A percentile compares a stretch with the other conserved stretches of the same genome.
phyloP scores from a whole-genome alignment of 2,329 filamentous ascomycete species.

The Epichloe typhina region DNA sequence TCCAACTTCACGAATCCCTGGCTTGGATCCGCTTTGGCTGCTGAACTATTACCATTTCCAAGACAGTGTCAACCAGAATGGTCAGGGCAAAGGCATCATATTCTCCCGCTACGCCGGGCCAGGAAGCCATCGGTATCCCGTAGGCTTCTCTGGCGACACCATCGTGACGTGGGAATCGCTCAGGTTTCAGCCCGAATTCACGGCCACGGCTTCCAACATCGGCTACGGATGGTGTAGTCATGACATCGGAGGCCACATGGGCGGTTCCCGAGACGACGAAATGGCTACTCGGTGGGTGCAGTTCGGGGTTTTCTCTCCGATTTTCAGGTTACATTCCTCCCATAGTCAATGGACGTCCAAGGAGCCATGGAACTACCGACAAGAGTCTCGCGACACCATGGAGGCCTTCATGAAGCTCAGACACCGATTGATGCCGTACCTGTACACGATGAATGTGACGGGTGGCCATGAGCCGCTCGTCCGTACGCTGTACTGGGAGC shows the following conservation, averaged over 20 bases:
- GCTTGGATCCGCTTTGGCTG: slow-evolving; percentile 50
- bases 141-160: slow-evolving; percentile 51
- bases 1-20: slow-evolving; percentile 36
- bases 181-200: slow-evolving; percentile 54
- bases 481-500: slow-evolving; percentile 50
- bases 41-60: slow-evolving; percentile 52
- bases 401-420: slow-evolving; percentile 36
- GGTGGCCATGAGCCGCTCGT: slow-evolving; percentile 37
- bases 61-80: slow-evolving; percentile 29
- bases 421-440: slow-evolving; percentile 45
- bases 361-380: slow-evolving; percentile 41
- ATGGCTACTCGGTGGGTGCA: slow-evolving; percentile 49
- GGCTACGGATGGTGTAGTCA: slow-evolving; percentile 59
- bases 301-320: slow-evolving; percentile 45
- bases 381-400: slow-evolving; percentile 32
- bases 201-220: slow-evolving; percentile 51
- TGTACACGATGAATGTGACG: slow-evolving; percentile 42
- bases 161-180: slow-evolving; percentile 47
- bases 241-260: slow-evolving; percentile 51
- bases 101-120: slow-evolving; percentile 50
- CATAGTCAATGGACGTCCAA: slow-evolving; percentile 44
- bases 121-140: slow-evolving; percentile 48
- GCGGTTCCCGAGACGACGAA: slow-evolving; percentile 43
- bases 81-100: slow-evolving; percentile 30
- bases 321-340: slow-evolving; percentile 46